Percentiles rank a stretch among this genome's conserved stretches.
phyloP scores from a whole-genome alignment of 495 filamentous ascomycete genomes.

The Xanthoparmelia taractica region DNA sequence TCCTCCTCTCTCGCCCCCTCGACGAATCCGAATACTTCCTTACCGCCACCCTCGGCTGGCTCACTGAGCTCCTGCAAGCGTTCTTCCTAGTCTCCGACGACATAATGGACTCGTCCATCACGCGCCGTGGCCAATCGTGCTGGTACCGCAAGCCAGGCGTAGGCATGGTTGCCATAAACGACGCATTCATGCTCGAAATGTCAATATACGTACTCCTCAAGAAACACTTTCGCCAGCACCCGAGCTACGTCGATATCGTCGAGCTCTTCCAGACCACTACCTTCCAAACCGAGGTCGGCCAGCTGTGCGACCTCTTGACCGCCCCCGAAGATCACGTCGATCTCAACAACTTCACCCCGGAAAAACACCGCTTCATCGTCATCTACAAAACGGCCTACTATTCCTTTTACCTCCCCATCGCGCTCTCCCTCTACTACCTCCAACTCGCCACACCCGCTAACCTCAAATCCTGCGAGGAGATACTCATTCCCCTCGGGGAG shows the following conservation, averaged over 20 bases:
- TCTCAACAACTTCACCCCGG: conserved; percentile 84
- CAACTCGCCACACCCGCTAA: conserved; percentile 75
- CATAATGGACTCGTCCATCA: conserved; percentile 94
- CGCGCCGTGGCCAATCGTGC: conserved; percentile 84
- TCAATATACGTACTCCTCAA: conserved; percentile 85
- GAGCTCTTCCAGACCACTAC: conserved; percentile 94
- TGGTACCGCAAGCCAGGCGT: conserved; percentile 88
- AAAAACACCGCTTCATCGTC: conserved; percentile 97
- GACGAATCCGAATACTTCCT: conserved; percentile 22
- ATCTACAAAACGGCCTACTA: conserved; percentile 99
- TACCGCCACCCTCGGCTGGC: conserved; percentile 64
- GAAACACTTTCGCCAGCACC: conserved; percentile 82
- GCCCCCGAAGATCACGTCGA: conserved; percentile 85
- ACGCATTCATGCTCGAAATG: conserved; percentile 91
- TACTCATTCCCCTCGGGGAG: conserved; percentile 95
- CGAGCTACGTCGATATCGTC: conserved; percentile 76
- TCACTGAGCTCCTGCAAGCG: conserved; percentile 94
- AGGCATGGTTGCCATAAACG: conserved; percentile 94
- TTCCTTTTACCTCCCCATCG: conserved; percentile 97
- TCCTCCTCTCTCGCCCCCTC: conserved; percentile 62
- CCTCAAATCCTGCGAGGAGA: conserved; percentile 76
- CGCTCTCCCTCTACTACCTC: conserved; percentile 73
- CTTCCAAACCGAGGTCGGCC: conserved; percentile 89
- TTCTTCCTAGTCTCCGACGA: conserved; percentile 99
- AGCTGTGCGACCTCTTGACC: conserved; percentile 88